Evolutionary conservation across 2,329 filamentous ascomycete genomes (phyloP), one percentile per base, ranked within the genome.

Genomic region (Arthrobotrys conoides): DNA sequence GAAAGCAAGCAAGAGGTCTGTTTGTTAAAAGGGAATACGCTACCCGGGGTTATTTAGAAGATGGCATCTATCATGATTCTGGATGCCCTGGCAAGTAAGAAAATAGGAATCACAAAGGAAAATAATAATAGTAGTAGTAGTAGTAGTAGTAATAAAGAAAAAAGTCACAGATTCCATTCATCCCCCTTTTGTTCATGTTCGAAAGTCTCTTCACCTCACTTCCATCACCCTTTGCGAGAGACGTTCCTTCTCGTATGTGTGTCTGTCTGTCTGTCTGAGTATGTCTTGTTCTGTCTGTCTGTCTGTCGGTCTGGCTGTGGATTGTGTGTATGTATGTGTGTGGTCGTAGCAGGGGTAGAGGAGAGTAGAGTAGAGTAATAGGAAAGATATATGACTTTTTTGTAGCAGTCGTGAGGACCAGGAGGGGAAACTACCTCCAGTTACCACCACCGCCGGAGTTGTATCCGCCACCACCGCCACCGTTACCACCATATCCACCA

Each of bases 401-500:
- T 30, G 27, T 3, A 30, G 27, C 6, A 3, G n/a, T 30, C 27
- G 6, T 27, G 55, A 70, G 30, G 18, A 48, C 80, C 57, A 57
- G 77, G 81, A 81, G 27, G 83, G 81, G 33, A 83, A 83, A 36
- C 82, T 83, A 41, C 22, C 48, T 51, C 48, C 48, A 51, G 48
- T 24, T 51, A 8, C 81, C 81, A 64, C 82, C 82, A 33, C 81
- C 75, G 33, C 80, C 38, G 38, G 38, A 41, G 38, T 41, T 41
- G 16, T 80, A 73, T 4, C 81, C 80, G 38, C 79, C 79, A 51
- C 80, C 80, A 55, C 82, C 81, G 51, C 82, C 82, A 68, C 83
- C 82, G 71, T 83, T 83, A 64, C 84, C 82, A 69, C 84, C 83
- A 20, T 30, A 30, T 30, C 84, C 84, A 71, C 84, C 84, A 80